Evolutionary conservation across 2,329 filamentous ascomycete species (phyloP).

Genomic region (Diaporthe vaccinii): DNA sequence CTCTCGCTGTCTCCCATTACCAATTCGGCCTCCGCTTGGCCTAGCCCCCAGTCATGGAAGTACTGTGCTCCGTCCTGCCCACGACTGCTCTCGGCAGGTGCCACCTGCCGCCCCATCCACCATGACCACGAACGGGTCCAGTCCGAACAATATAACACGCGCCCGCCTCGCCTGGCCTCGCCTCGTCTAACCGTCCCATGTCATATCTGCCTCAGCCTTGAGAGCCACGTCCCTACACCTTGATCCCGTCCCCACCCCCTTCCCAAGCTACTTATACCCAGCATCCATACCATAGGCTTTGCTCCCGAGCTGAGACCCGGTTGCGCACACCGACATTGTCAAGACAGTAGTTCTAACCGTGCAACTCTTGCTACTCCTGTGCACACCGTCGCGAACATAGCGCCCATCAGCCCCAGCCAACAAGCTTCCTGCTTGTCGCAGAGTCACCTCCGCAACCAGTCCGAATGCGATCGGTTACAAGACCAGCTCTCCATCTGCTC

Average conservation of each 20-base stretch:
- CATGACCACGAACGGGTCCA: constrained; percentile 25
- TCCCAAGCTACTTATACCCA: not conserved
- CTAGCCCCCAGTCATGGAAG: constrained; percentile 4
- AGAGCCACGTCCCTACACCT: not conserved
- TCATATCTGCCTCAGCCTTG: constrained; percentile 8
- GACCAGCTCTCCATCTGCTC: constrained; percentile 45
- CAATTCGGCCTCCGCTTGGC: constrained; percentile 25
- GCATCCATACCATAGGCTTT: not conserved
- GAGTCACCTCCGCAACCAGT: not conserved
- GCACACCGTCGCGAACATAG: not conserved
- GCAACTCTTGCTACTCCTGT: not conserved
- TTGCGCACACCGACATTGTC: not conserved
- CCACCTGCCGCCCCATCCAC: constrained; percentile 19
- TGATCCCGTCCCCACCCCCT: not conserved
- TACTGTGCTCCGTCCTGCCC: constrained; percentile 24
- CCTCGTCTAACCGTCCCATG: constrained; percentile 8
- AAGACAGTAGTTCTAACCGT: not conserved
- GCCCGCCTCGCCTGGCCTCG: constrained; percentile 8
- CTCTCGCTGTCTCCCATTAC: constrained; percentile 1
- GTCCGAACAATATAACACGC: constrained; percentile 30
- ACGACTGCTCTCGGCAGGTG: not conserved
- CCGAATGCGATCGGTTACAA: constrained; percentile 45
- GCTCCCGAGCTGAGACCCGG: not conserved
- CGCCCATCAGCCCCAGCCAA: not conserved
- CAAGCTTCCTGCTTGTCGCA: not conserved